A percentile compares a stretch with the other conserved stretches of the same genome.
Conservation (phyloP, 192 early-diverging fungal genomes). For the Coemansia sp. region DNA sequence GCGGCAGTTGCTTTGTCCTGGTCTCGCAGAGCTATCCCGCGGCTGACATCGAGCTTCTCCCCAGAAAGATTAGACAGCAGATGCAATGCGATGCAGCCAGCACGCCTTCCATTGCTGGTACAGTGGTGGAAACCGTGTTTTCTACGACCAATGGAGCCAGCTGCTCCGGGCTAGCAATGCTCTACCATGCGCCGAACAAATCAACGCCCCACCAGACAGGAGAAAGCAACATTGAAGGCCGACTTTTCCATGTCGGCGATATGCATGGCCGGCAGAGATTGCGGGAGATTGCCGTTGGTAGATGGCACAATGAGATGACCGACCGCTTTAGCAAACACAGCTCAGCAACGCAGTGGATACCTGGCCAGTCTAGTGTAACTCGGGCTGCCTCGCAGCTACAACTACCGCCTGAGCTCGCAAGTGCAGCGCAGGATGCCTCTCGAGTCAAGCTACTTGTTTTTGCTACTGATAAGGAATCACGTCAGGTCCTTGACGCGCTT, state of each 20-base stretch:
- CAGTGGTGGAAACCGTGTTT: conserved; percentile 26
- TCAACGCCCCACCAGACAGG: not conserved
- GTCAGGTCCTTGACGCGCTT: conserved; percentile 26
- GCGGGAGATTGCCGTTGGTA: conserved; percentile 39
- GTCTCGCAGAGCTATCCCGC: conserved; percentile 28
- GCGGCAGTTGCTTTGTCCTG: conserved; percentile 27
- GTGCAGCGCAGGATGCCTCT: conserved; percentile 1
- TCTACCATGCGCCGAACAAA: conserved; percentile 12
- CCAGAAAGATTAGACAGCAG: not conserved
- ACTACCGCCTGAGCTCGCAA: conserved; percentile 23
- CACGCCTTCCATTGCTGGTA: conserved; percentile 11
- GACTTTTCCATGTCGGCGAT: conserved; percentile 42
- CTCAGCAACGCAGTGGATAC: conserved; percentile 1
- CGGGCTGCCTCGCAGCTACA: conserved; percentile 22
- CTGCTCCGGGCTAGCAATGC: conserved; percentile 12
- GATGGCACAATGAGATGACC: conserved; percentile 34
- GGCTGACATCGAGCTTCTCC: conserved; percentile 7
- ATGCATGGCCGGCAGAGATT: conserved; percentile 38
- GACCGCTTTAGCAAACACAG: conserved; percentile 12
- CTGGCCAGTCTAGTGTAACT: conserved; percentile 20
- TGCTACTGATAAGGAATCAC: conserved; percentile 33
- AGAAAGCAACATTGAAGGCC: not conserved
- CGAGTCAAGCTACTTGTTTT: conserved; percentile 18
- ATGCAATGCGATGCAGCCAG: too few species aligned
- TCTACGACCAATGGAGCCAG: not conserved